Conservation (phyloP, 2,329 filamentous ascomycete genomes). For the Sclerotinia nivalis region DNA sequence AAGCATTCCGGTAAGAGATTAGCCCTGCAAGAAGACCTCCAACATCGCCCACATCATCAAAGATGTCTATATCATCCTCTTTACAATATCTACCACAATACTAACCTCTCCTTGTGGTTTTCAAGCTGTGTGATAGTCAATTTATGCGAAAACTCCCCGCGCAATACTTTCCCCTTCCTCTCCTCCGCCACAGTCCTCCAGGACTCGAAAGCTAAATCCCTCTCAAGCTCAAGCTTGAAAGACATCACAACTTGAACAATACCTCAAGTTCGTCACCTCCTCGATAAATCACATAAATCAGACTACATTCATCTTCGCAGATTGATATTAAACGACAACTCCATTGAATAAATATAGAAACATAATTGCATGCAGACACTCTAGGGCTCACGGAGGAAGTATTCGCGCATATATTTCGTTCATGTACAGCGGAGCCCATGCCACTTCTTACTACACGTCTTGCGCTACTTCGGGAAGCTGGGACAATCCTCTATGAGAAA, state of each 20-base stretch:
- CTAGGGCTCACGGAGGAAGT: conserved; percentile 62
- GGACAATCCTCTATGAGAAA: conserved; percentile 74
- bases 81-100: neutral
- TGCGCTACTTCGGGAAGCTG: conserved; percentile 78
- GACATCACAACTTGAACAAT: neutral
- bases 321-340: neutral
- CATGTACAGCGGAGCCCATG: conserved; percentile 81
- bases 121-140: neutral
- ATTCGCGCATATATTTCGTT: conserved; percentile 78
- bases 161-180: neutral
- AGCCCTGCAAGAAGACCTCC: neutral
- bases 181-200: neutral
- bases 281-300: neutral
- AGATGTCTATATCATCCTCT: neutral
- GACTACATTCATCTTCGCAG: neutral
- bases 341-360: neutral
- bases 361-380: neutral
- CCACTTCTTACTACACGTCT: conserved; percentile 79
- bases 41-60: neutral
- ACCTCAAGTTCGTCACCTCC: neutral
- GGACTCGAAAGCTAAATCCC: neutral
- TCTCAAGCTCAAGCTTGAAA: neutral
- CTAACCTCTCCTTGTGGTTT: neutral
- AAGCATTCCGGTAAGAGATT: neutral
- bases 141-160: neutral